Evolutionary conservation across 495 filamentous ascomycete genomes (phyloP).

Genomic region (Astrocystis sublimbata): DNA sequence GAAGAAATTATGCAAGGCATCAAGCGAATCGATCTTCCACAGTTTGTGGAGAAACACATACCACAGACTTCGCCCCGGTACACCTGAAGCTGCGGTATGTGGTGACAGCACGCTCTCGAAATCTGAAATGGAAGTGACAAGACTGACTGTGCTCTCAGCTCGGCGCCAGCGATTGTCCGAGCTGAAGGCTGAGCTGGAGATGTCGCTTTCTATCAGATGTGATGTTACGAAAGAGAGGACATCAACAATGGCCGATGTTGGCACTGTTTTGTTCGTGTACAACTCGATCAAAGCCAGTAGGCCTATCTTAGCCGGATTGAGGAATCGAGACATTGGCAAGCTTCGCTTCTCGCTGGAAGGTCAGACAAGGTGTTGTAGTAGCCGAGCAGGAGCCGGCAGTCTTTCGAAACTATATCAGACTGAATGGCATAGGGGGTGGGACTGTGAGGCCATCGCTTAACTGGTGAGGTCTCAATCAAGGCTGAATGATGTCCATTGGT

Average conservation of each 20-base stretch:
- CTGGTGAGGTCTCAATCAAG: conserved; percentile 1
- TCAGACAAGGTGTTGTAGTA: neutral
- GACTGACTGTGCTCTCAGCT: conserved; percentile 46
- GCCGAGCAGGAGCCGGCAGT: neutral
- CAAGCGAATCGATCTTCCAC: conserved; percentile 80
- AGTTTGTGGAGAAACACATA: conserved; percentile 81
- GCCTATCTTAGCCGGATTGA: conserved; percentile 83
- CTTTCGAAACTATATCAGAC: neutral
- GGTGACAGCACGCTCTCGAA: conserved; percentile 64
- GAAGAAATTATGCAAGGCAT: conserved; percentile 76
- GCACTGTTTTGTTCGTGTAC: conserved; percentile 73
- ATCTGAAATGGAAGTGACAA: conserved; percentile 62
- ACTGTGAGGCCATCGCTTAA: conserved; percentile 2
- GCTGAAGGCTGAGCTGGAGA: conserved; percentile 13
- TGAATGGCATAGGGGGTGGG: neutral
- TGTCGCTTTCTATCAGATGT: conserved; percentile 59
- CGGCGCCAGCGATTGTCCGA: conserved; percentile 38
- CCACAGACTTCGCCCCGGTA: conserved; percentile 80
- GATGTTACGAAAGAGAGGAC: conserved; percentile 83
- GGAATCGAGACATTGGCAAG: conserved; percentile 67
- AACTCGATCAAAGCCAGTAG: conserved; percentile 78
- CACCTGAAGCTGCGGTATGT: conserved; percentile 59
- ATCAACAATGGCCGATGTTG: conserved; percentile 74
- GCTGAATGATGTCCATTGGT: no score
- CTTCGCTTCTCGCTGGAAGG: neutral